These are phyloP conservation scores for Fennellomyces sp. DNA, from an alignment of 371 early-diverging fungal species.

Conservation along the genomic window DNA sequence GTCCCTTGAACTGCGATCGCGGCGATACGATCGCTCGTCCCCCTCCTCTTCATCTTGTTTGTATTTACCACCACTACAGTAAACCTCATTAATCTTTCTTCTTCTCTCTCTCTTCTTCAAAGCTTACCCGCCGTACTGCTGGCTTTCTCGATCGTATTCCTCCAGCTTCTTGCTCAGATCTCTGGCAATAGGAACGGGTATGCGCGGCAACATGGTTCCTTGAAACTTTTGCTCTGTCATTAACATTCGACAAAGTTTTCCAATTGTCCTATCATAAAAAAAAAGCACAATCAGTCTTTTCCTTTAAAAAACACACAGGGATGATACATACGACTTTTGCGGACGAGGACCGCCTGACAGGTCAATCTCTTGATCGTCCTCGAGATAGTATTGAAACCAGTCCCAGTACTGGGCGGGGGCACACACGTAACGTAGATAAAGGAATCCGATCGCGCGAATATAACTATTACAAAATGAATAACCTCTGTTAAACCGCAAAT, in stretches of 20 bases:
- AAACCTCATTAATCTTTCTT: neutral
- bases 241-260: conserved; percentile 66
- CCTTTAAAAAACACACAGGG: conserved; percentile 2
- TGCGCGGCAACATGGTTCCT: conserved; percentile 85
- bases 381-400: conserved; percentile 82
- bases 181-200: conserved; percentile 83
- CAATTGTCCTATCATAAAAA: conserved; percentile 65
- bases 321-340: conserved; percentile 55
- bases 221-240: conserved; percentile 71
- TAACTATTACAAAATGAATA: conserved; percentile 48
- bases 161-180: conserved; percentile 70
- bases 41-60: neutral
- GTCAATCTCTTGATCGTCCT: conserved; percentile 77
- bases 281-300: no score
- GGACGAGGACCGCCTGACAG: conserved; percentile 70
- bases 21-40: neutral
- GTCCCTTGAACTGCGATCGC: neutral
- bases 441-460: conserved; percentile 81
- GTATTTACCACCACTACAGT: no score
- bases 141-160: conserved; percentile 55
- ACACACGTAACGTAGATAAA: conserved; percentile 87
- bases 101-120: neutral
- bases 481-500: neutral
- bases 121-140: neutral
- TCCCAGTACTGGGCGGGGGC: conserved; percentile 82